Base-by-base conservation (phyloP, 345 rosid genomes). In the Eucalyptus regnans region DNA sequence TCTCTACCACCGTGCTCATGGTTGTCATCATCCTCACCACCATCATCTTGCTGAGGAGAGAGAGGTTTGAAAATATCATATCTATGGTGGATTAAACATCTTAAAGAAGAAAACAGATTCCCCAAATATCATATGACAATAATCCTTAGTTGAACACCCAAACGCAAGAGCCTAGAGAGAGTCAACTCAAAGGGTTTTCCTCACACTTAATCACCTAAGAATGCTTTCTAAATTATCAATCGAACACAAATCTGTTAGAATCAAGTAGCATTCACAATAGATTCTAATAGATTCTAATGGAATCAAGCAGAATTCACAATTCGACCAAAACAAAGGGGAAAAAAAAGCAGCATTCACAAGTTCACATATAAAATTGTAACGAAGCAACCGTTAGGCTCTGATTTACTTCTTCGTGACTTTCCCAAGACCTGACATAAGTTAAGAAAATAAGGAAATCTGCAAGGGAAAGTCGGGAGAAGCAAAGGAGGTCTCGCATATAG, bases 1-100 rank as follows among this genome's bases (percentile, higher is more conserved):
- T 90, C 97, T 0, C 90, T 93, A 1, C 91, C 94, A 1, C 90
- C 95, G 3, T 91, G 96, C 1, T 89, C 93, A 1, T 92, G 1
- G 7, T 43, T 7, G 9, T 44, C 96, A 4, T 93, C 96, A 2
- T 92, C 97, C 12, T 56, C 11, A 0, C 10, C n/a, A 5, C 29
- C 64, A 10, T 84, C 9, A 41, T 80, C 86, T 58, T 58, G 64
- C n/a, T 58, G 29, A 58, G 64, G 4, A 58, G 29, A 50, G 51
- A 4, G 51, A 50, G 16, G 41, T 50, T 13, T 5, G 6, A 50
- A 23, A 58, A 9, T 23, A 58, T 58, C n/a, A 23, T 25, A 25
- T 23, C 13, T 58, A 9, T 5, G 6, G 6, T 58, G 13, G n/a
- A 25, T 25, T 58, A 25, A 58, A 25, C 64, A 25, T 58, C 64